A percentile compares a stretch with the other conserved stretches of the same genome.
Evolutionary conservation across 2,329 filamentous ascomycete genomes (phyloP).

Genomic region (Spiromastix sp.): DNA sequence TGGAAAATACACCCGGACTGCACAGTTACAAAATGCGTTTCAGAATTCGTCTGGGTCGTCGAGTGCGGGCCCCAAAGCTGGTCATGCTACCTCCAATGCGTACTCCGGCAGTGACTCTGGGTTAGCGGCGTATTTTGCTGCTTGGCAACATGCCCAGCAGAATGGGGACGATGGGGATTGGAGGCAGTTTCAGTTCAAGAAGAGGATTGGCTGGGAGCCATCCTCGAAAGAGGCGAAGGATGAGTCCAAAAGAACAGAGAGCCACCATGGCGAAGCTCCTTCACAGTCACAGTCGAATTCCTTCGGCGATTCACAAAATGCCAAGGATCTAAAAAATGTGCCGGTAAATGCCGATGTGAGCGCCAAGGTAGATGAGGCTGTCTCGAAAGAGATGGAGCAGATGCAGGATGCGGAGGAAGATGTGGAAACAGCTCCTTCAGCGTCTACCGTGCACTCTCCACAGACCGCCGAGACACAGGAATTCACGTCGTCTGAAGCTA

Average conservation of each 20-base stretch:
- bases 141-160: conserved; percentile 69
- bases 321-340: conserved; percentile 43
- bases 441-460: conserved; percentile 17
- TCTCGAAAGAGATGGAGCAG: conserved; percentile 63
- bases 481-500: conserved; percentile 17
- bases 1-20: conserved; percentile 41
- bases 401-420: conserved; percentile 43
- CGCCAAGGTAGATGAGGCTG: conserved; percentile 74
- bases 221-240: conserved; percentile 28
- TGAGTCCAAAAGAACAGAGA: conserved; percentile 12
- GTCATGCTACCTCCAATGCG: conserved; percentile 46
- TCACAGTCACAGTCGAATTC: conserved; percentile 36
- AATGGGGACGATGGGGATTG: conserved; percentile 67
- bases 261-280: conserved; percentile 9
- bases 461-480: conserved; percentile 13
- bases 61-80: conserved; percentile 42
- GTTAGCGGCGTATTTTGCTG: conserved; percentile 84
- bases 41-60: conserved; percentile 47
- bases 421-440: conserved; percentile 26
- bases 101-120: conserved; percentile 46
- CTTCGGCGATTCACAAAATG: conserved; percentile 51
- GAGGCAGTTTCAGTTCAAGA: conserved; percentile 83
- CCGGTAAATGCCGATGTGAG: conserved; percentile 42
- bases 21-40: conserved; percentile 70
- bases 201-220: conserved; percentile 79